phyloP scores from a whole-genome alignment of 768 basidiomycete genomes.

The Suillus ampliporus region DNA sequence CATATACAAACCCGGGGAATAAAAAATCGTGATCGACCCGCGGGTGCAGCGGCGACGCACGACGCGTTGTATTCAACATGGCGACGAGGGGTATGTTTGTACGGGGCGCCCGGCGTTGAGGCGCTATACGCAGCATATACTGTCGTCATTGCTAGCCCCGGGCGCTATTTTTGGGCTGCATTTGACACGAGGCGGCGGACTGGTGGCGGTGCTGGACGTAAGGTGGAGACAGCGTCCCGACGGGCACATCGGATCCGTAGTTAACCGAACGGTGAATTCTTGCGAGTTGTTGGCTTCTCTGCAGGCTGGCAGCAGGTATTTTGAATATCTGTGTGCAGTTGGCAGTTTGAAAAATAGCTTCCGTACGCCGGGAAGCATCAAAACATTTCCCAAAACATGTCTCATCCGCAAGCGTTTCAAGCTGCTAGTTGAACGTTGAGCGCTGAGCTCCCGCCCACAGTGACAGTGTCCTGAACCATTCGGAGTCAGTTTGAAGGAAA shows the following conservation, averaged over 20 bases:
- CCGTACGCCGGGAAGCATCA: not conserved
- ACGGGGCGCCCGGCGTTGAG: not conserved
- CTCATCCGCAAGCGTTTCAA: not conserved
- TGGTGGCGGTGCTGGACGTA: not conserved
- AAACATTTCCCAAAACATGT: not conserved
- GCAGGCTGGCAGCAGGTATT: not conserved
- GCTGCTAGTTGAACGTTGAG: not conserved
- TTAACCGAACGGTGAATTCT: too few species aligned
- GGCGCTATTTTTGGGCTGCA: not conserved
- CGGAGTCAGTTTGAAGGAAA: not conserved
- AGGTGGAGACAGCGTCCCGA: not conserved
- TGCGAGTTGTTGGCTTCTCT: not conserved
- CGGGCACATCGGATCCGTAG: not conserved
- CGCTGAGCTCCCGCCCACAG: not conserved
- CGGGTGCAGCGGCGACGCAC: not conserved
- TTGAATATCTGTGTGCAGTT: not conserved
- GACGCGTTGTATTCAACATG: not conserved
- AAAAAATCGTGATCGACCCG: not conserved
- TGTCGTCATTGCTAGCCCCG: not conserved
- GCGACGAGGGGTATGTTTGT: not conserved
- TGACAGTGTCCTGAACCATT: not conserved
- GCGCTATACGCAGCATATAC: slow-evolving; percentile 8
- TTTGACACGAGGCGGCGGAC: not conserved
- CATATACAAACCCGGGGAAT: not conserved
- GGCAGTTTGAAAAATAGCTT: not conserved